Evolutionary conservation across 2,329 filamentous ascomycete genomes (phyloP), one percentile per base, ranked within the genome.

Genomic region (Aureobasidium sp.): DNA sequence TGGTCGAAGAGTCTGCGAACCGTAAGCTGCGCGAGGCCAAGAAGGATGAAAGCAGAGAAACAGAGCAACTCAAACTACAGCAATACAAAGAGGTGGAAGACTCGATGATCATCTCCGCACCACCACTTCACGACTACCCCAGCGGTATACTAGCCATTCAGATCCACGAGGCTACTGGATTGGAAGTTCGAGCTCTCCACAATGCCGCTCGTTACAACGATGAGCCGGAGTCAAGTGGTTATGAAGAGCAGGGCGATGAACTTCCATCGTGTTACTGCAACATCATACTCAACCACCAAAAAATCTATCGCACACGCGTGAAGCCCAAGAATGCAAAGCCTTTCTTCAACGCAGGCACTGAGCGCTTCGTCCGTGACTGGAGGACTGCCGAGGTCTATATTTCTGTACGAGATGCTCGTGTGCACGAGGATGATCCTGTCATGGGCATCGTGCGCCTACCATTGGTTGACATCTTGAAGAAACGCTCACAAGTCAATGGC

Each of bases 281-380:
- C 35, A 82, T 91, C 66, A 87, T 90, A 47, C 73, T 91, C 66
- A 90, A 91, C 69, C 87, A 91, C 69, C 81, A 82, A 66, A 90
- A 82, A 62, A 74, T 82, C 14, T 91, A 86, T 75, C 85, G 82
- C 67, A 89, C 88, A 1, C 78, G 88, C 17, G 89, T 88, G 0
- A 91, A 91, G 73, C 88, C 88, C 0, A 89, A 90, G 74, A 90
- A 90, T 64, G 81, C 85, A 0, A 90, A 89, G 67, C 88, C 88
- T 0, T 91, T 90, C 72, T 91, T 88, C 78, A 91, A 91, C 66
- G 88, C 88, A 2, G 86, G 86, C 6, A 89, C 84, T 1, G 88
- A 91, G 70, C 81, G 86, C 5, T 89, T 90, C 65, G 79, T 91
- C 42, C 78, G 83, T 14, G 85, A 91, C 69, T 90, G 87, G 81